Base-by-base conservation (phyloP, 176 grass and related monocot genomes). In the Bonia amplexicaulis region DNA sequence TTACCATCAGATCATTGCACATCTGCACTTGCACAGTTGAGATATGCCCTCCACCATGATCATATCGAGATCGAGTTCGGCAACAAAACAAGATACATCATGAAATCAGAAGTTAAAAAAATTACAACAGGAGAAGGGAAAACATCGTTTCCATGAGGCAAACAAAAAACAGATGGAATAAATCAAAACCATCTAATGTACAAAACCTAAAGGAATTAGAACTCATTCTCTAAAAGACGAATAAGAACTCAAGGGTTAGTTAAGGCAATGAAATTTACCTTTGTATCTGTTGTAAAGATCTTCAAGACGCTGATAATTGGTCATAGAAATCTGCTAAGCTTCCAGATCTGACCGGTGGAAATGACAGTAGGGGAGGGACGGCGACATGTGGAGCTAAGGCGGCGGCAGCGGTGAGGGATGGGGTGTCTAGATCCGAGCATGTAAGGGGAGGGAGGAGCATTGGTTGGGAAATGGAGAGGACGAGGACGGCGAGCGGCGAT, bases 271-370 rank as follows among this genome's bases (percentile, higher is more conserved):
- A 73, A 63, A 77, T 65, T 66, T 89, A 92, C 97, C 97, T 96
- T 92, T 96, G 73, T 99, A 99, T 92, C 87, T 91, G 81, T 94
- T 94, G 76, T 82, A 99, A 59, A 99, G 89, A 52, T 94, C 88
- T 91, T 96, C 97, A 80, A 96, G 82, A 83, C 92, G n/a, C n/a
- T n/a, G 79, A 69, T 90, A 85, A 81, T 99, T 93, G 16, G 87
- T 86, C 22, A 84, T 75, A 76, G 90, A 33, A 33, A 33, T 33
- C 31, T n/a, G n/a, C n/a, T n/a, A n/a, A n/a, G n/a, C n/a, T n/a
- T n/a, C n/a, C n/a, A n/a, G n/a, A n/a, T n/a, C n/a, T n/a, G n/a
- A n/a, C n/a, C n/a, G n/a, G n/a, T n/a, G n/a, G n/a, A n/a, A n/a
- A n/a, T n/a, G n/a, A n/a, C n/a, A n/a, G n/a, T n/a, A n/a, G n/a